Evolutionary conservation across 164 flowering plant species (phyloP), one percentile per base, ranked within the genome.

Genomic region (Magnolia sinica): DNA sequence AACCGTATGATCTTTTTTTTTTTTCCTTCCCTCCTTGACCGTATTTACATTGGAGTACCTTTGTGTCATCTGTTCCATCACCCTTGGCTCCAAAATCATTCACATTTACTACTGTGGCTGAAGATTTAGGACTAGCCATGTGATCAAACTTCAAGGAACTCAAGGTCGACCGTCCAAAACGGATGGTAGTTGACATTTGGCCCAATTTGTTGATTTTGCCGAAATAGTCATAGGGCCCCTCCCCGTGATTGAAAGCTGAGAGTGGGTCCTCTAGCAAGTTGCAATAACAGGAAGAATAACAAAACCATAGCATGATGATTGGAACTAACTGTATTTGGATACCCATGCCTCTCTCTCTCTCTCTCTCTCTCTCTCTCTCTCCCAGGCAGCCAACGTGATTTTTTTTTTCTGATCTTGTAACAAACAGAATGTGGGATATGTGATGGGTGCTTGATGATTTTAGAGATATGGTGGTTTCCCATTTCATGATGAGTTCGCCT

Each of bases 191-290:
- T 19, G 63, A 68, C n/a, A 64, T 77, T 22, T 64, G 76, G 52
- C 74, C 78, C 0, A 23, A 51, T 4, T 74, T 73, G n/a, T 75
- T 77, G 31, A 81, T 55, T 67, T 73, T 70, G 75, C 77, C 82
- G 3, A 75, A 78, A 37, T 76, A 27, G 29, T 27, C 29, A 27
- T 27, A 27, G 29, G 29, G 58, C 49, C 74, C 68, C 31, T 76
- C 64, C 23, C 68, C n/a, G 58, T 20, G 51, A 76, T 68, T 69
- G 71, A 66, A 49, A 58, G 72, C 78, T 74, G 82, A 77, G 31
- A 9, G 69, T 22, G 49, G 50, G 76, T 74, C 79, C 68, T 72
- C 76, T 64, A 70, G 67, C n/a, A 51, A 55, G 59, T 61, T 78
- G 73, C 68, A 31, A 74, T 71, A 73, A 76, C 78, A 81, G 45